phyloP scores from a whole-genome alignment of 208 protist genomes.

The Wallacemonas sp. region DNA sequence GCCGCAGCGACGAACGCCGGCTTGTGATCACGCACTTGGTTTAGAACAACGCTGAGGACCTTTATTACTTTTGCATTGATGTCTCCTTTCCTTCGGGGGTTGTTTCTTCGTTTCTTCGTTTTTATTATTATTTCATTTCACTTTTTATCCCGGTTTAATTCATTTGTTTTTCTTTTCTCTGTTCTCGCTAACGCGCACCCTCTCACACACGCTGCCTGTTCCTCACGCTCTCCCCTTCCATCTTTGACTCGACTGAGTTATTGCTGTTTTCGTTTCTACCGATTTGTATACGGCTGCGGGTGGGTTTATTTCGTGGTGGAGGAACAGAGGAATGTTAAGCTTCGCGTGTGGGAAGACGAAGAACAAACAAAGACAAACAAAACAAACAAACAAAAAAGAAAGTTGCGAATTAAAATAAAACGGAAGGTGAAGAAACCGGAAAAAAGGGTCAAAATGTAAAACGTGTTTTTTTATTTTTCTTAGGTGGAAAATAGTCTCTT shows the following conservation, averaged over 20 bases:
- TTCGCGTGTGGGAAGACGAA: too few species aligned
- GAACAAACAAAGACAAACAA: conserved; percentile 2
- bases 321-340: too few species aligned
- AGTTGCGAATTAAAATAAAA: too few species aligned
- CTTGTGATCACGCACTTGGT: neutral
- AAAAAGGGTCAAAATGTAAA: conserved; percentile 8
- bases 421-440: conserved; percentile 15
- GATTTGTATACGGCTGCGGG: too few species aligned
- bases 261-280: neutral
- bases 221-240: too few species aligned
- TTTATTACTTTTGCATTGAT: conserved; percentile 18
- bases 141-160: too few species aligned
- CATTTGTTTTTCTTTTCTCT: neutral
- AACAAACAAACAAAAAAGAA: conserved; percentile 11
- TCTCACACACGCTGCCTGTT: too few species aligned
- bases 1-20: too few species aligned
- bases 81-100: conserved; percentile 4
- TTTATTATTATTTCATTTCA: neutral
- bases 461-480: neutral
- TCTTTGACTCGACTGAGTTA: neutral
- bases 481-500: neutral
- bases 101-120: neutral
- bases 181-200: neutral
- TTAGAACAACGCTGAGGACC: neutral
- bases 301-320: too few species aligned